Percentiles rank a stretch among this genome's conserved stretches.
Evolutionary conservation across 75 land plant genomes (phyloP).

Genomic region (Sequoiadendron giganteum): DNA sequence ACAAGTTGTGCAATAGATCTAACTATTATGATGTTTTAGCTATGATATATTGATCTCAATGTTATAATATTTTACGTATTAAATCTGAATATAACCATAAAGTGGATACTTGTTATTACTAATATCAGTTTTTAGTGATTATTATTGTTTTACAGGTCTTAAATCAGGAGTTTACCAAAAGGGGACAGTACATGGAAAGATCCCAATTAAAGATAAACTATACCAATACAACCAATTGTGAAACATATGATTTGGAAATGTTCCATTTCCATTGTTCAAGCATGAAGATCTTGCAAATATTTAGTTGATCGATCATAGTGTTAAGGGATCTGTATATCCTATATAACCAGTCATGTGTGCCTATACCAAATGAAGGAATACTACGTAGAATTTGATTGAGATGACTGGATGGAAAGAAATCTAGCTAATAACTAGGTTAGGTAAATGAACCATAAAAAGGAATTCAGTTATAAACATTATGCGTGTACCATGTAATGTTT

Average conservation of each 20-base stretch:
- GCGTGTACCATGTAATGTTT: background rate
- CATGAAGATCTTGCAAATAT: background rate
- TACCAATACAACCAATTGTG: background rate
- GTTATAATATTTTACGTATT: no score
- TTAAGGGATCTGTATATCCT: background rate
- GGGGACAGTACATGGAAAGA: no score
- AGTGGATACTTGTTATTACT: no score
- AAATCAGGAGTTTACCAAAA: no score
- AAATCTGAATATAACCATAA: no score
- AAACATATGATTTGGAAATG: background rate
- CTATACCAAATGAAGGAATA: background rate
- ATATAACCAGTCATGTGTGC: background rate
- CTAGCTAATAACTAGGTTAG: background rate
- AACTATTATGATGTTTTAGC: no score
- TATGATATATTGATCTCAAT: no score
- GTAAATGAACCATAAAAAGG: background rate
- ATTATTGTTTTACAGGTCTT: no score
- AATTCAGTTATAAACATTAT: no score
- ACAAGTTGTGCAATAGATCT: no score
- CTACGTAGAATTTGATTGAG: background rate
- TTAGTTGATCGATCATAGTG: background rate
- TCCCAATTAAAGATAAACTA: background rate
- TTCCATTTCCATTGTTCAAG: background rate
- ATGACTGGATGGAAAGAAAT: background rate
- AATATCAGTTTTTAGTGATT: no score